Evolutionary conservation across 352 stramenopile genomes (phyloP), one percentile per base, ranked within the genome.

Genomic region (Aphanomyces stellatus): DNA sequence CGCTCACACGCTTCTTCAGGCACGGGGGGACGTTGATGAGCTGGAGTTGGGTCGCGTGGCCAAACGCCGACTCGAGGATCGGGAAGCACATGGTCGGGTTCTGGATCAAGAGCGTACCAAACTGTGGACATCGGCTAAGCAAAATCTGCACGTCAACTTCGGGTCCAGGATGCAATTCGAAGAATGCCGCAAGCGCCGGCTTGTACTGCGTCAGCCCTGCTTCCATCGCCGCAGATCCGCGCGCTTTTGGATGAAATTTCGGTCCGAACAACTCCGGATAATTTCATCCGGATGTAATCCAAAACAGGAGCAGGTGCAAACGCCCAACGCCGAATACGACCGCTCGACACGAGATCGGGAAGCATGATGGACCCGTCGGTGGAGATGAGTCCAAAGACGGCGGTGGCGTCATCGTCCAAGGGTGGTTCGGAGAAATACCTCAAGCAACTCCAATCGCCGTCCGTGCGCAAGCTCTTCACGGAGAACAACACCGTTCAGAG

Each of bases 1-100:
- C 60, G 5, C 41, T 59, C 60, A 67, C 60, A 28, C 60, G 60
- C 27, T 67, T 67, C 46, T 67, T 67, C 22, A 67, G 27, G 34
- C 60, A 67, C 49, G 60, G 60, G 5, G 60, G 60, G 1, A 67
- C 60, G 49, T 60, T 41, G 24, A 53, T 60, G 19, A 67, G 30
- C 42, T 67, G 60, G 4, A 67, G 60, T 31, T 42, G 41, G n/a
- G 43, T 22, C 25, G 27, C 7, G 6, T 60, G 34, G 19, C 25
- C 60, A 25, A 48, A 57, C 30, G 60, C 60, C 11, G 41, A 11
- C 37, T 67, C 37, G 19, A 67, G 40, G 13, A 67, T 41, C 3
- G 60, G 60, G 10, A 59, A 30, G 34, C 60, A 67, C 60, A 67
- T 40, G 24, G 60, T 56, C 27, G 60, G 60, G 27, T 67, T 67